Evolutionary conservation across 192 early-diverging fungal genomes (phyloP).

Genomic region (Mortierella antarctica): DNA sequence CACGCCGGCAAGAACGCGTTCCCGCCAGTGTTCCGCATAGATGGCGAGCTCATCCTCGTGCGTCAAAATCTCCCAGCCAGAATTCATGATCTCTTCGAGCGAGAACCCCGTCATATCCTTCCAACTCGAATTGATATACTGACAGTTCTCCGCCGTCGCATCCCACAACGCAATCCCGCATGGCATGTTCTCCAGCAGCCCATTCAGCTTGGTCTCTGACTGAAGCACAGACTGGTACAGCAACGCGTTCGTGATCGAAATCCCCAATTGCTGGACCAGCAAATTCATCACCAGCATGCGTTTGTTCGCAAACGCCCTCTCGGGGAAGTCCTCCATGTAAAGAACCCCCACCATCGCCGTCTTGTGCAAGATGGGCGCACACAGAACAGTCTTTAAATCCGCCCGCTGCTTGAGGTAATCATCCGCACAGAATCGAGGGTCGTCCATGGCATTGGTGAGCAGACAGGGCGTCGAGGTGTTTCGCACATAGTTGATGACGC

Average conservation of each 20-base stretch:
- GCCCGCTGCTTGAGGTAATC: slow-evolving; percentile 47
- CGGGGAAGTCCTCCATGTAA: slow-evolving; percentile 62
- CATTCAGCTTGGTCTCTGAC: slow-evolving; percentile 43
- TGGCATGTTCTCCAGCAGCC: slow-evolving; percentile 50
- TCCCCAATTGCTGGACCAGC: slow-evolving; percentile 61
- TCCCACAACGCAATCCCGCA: slow-evolving; percentile 52
- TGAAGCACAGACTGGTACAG: slow-evolving; percentile 59
- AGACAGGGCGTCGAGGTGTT: slow-evolving; percentile 32
- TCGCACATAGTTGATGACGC: slow-evolving; percentile 50
- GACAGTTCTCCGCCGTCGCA: slow-evolving; percentile 37
- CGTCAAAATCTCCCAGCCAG: slow-evolving; percentile 31
- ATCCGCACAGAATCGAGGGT: slow-evolving; percentile 46
- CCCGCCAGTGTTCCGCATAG: slow-evolving; percentile 38
- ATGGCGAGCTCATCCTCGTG: slow-evolving; percentile 33
- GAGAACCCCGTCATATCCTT: slow-evolving; percentile 47
- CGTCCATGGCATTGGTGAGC: slow-evolving; percentile 45
- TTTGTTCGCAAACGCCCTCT: slow-evolving; percentile 55
- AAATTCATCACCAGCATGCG: slow-evolving; percentile 58
- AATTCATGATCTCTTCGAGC: slow-evolving; percentile 32
- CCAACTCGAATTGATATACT: slow-evolving; percentile 53
- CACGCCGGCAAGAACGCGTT: slow-evolving; percentile 34
- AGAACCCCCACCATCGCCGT: slow-evolving; percentile 54
- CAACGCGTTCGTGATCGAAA: slow-evolving; percentile 62
- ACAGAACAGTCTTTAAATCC: slow-evolving; percentile 57
- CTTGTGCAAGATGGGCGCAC: slow-evolving; percentile 61